Percentiles rank a stretch among this genome's conserved stretches.
Conservation (phyloP, 2,329 filamentous ascomycete genomes). For the Trichoderma sp. region DNA sequence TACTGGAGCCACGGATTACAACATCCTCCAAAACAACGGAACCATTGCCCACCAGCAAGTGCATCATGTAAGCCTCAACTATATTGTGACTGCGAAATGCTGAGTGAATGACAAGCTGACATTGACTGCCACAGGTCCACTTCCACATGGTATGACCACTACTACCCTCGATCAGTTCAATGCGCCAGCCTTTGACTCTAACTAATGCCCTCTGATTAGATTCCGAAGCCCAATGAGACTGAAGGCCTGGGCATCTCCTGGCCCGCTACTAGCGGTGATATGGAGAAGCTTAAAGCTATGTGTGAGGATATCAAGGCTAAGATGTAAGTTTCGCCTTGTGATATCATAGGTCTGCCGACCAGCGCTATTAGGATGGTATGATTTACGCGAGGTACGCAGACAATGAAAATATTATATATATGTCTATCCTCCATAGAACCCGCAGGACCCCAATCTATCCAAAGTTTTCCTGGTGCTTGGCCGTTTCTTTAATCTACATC, state of each 20-base stretch:
- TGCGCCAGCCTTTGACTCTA: background rate
- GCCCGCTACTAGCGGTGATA: constrained; percentile 73
- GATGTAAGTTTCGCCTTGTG: constrained; percentile 56
- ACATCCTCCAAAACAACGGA: constrained; percentile 96
- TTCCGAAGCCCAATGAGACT: constrained; percentile 83
- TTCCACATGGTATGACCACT: constrained; percentile 75
- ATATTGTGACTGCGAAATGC: background rate
- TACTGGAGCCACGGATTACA: constrained; percentile 77
- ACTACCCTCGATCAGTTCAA: background rate
- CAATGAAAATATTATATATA: background rate
- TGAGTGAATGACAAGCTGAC: constrained; percentile 3
- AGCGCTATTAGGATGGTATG: background rate
- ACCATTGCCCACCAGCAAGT: constrained; percentile 87
- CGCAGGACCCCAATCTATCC: background rate
- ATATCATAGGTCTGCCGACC: background rate
- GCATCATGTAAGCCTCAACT: constrained; percentile 67
- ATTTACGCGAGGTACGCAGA: background rate
- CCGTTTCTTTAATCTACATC: constrained; percentile 18
- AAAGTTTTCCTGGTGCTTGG: background rate
- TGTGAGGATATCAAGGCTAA: constrained; percentile 84
- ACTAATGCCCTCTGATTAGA: constrained; percentile 47
- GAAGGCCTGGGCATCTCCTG: constrained; percentile 80
- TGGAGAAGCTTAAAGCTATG: constrained; percentile 77
- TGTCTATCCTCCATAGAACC: constrained; percentile 4
- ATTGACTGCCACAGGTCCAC: constrained; percentile 61